Evolutionary conservation across 1,284 basidiomycete genomes (phyloP).

Genomic region (Exobasidium rhododendri): DNA sequence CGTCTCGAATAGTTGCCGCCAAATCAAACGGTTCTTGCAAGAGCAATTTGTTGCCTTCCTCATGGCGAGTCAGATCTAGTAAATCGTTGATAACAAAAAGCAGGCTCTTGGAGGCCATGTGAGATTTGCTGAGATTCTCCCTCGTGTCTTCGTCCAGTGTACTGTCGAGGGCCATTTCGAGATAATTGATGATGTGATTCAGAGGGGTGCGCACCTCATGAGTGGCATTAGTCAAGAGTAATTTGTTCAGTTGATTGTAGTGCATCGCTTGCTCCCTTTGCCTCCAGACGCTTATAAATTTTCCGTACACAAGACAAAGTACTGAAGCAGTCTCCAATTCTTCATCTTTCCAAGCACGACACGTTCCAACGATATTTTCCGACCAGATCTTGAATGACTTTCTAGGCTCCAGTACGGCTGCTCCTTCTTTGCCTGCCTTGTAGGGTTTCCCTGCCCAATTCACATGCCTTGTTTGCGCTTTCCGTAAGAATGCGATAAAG

Average conservation of each 20-base stretch:
- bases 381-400: slow-evolving; percentile 64
- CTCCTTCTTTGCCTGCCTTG: slow-evolving; percentile 58
- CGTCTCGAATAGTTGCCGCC: slow-evolving; percentile 67
- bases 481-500: slow-evolving; percentile 78
- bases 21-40: slow-evolving; percentile 81
- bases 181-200: slow-evolving; percentile 63
- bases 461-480: slow-evolving; percentile 64
- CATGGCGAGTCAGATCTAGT: slow-evolving; percentile 76
- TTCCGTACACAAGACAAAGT: slow-evolving; percentile 77
- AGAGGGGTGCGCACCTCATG: slow-evolving; percentile 67
- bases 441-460: slow-evolving; percentile 62
- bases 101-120: slow-evolving; percentile 72
- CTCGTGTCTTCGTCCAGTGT: slow-evolving; percentile 73
- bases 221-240: slow-evolving; percentile 80
- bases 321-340: slow-evolving; percentile 82
- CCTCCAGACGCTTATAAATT: slow-evolving; percentile 84
- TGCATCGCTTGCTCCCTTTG: slow-evolving; percentile 76
- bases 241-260: slow-evolving; percentile 73
- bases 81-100: slow-evolving; percentile 72
- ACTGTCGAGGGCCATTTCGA: slow-evolving; percentile 77
- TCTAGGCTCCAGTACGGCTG: slow-evolving; percentile 40
- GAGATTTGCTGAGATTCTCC: slow-evolving; percentile 73
- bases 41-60: slow-evolving; percentile 74
- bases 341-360: slow-evolving; percentile 77
- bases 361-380: slow-evolving; percentile 71